Evolutionary conservation across 768 basidiomycete species (phyloP), one percentile per base, ranked within the genome.

Genomic region (Kwoniella heveanensis): DNA sequence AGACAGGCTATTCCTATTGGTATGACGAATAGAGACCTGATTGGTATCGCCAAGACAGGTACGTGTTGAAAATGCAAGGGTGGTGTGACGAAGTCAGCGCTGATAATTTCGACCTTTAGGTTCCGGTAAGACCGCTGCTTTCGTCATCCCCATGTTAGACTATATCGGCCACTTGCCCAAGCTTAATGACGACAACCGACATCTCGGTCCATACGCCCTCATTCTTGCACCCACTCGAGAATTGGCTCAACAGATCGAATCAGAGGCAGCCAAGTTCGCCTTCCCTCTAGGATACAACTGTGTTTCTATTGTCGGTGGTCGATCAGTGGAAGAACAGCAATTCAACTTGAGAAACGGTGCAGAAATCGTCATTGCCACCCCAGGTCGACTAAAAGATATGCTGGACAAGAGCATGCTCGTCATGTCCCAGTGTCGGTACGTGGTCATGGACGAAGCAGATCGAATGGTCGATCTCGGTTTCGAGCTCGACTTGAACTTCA

Each of bases 371-470:
- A 97, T 99, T 65, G 96, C 96, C 25, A 98, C 96, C 0, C 96
- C 96, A 12, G 96, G 96, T 82, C 93, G 96, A 81, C 84, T 99
- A 19, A 96, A 96, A 81, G 96, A 98, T 77, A 92, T 97, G 59
- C 88, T 99, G 64, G 95, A 99, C 81, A 88, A 93, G 22, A 91
- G 90, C 79, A 92, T 98, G 50, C 84, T 99, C 47, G 96, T 99
- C 21, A 85, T 99, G 48, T 90, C 90, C 7, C 96, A 99, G 80
- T 98, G 96, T 80, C 91, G 92, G 1, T 98, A 99, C 76, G 88
- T 99, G 63, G 95, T 99, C 69, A 96, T 99, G 96, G 96, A 99
- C 79, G 96, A 99, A 83, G 96, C 96, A 17, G 96, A 99, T 80
- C 87, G 96, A 55, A 98, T 99, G 96, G 94, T 99, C 65, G 88